Percentiles rank a stretch among this genome's conserved stretches.
Evolutionary conservation across 805 yeast species (phyloP).

Genomic region (Candida silvatica): DNA sequence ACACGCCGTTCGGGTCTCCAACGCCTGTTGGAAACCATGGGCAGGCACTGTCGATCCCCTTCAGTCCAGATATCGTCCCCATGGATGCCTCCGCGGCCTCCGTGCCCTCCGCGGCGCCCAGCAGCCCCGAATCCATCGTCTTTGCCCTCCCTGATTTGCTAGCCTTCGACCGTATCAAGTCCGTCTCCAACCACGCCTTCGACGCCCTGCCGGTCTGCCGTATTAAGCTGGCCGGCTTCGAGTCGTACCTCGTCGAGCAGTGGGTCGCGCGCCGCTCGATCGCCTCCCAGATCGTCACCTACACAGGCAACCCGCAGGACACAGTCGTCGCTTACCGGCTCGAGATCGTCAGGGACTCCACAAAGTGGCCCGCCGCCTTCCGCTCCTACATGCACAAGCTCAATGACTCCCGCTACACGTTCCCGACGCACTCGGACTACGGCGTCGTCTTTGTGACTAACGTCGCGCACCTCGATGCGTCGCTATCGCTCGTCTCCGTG

Average conservation of each 20-base stretch:
- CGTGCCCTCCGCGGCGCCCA: no score
- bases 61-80: no score
- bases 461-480: conserved; percentile 63
- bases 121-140: not conserved
- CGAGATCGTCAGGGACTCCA: conserved; percentile 22
- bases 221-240: conserved; percentile 50
- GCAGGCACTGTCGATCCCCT: no score
- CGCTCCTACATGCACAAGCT: conserved; percentile 59
- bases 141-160: conserved; percentile 43
- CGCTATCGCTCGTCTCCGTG: conserved; percentile 62
- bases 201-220: conserved; percentile 11
- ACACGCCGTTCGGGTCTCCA: no score
- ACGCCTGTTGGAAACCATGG: no score
- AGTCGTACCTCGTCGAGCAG: conserved; percentile 87
- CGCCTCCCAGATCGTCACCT: conserved; percentile 66
- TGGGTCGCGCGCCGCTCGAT: conserved; percentile 75
- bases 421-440: conserved; percentile 52
- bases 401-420: conserved; percentile 48
- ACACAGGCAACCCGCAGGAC: conserved; percentile 76
- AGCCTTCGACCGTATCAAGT: conserved; percentile 36
- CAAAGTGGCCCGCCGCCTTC: conserved; percentile 41
- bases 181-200: conserved; percentile 28
- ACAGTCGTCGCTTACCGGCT: conserved; percentile 48
- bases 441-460: conserved; percentile 75
- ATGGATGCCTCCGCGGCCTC: no score